Evolutionary conservation across 345 rosid genomes (phyloP), one percentile per base, ranked within the genome.

Genomic region (Brassica incana): DNA sequence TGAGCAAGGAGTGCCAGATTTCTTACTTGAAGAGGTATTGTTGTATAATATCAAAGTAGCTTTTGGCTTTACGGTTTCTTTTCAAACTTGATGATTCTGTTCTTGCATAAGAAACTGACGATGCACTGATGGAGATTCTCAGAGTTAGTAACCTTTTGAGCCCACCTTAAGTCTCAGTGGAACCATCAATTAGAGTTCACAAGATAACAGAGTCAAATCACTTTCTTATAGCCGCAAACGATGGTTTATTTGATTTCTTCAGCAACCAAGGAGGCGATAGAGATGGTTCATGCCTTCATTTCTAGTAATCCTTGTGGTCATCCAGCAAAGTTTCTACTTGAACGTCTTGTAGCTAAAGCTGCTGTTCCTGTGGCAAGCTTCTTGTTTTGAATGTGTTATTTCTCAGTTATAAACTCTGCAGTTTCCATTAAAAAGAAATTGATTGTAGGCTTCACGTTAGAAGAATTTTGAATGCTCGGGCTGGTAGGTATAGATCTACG

Each of bases 61-160:
- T 63, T 40, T 8, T 48, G 50, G 15, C 5, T 45, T 2, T 32
- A 7, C 25, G 25, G 25, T 9, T 35, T 32, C 33, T 3, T 23
- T 15, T 50, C 18, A 23, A 23, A 23, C 25, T 4, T 14, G 25
- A 23, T 48, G 7, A 0, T 0, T 69, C 14, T 3, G 16, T 50
- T 50, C 2, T 63, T 83, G 83, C 91, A 92, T 97, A 79, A 88
- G 86, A 89, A 86, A 30, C 72, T 95, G 58, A 95, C 25, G 91
- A 92, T 87, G 99, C 99, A 0, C 77, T 93, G 70, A 93, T 95
- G 99, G 98, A 98, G 43, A 91, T 93, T 9, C 97, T 95, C 56
- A 90, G 87, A 74, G 96, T 93, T 73, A 91, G 88, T 67, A 91
- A 93, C 81, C 98, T 95, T 63, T 70, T 82, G 64, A 95, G 98